Evolutionary conservation across 2,329 filamentous ascomycete species (phyloP), one percentile per base, ranked within the genome.

Genomic region (Nothophaeocryptopus gaeumannii): DNA sequence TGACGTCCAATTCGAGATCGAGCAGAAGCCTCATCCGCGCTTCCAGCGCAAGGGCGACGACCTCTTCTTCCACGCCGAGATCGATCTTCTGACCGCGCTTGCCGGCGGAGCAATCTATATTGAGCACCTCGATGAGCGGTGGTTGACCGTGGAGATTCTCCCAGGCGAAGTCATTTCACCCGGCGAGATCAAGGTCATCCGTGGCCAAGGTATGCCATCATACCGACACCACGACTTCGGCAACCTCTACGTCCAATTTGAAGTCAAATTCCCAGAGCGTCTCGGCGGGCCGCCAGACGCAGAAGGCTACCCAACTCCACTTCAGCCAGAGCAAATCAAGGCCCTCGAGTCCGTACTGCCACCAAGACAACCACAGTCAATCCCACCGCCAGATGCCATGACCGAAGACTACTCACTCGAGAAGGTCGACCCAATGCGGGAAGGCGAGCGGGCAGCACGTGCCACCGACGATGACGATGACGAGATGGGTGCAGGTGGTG

Each of bases 11-110:
- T 99, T 99, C 69, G 91, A 97, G 76, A 97, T 99, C 59, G 92
- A 97, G 74, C 90, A 97, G 79, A 99, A 99, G 82, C 91, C 91
- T n/a, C 93, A 99, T 72, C 58, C 86, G 26, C 86, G 93, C 57
- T 99, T 99, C 80, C 90, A 92, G 68, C 88, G 93, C 63, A 95
- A 93, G 72, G 91, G 95, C 29, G 93, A 99, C 68, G 92, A 99
- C 65, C 80, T 99, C 13, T 89, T 96, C 69, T 97, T 92, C 78
- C 86, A 93, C 56, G 89, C 88, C 62, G 89, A 97, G 58, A 95
- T 99, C 59, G 93, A 99, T 66, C 85, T 99, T 38, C 84, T 97
- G 54, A 99, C 92, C 33, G 93, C 93, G 31, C 79, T 99, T 61
- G 93, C 89, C 54, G 93, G 95, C 66, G 93, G 93, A 57, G 86